A percentile compares a stretch with the other conserved stretches of the same genome.
These are phyloP conservation scores for Solanum rostratum DNA, from an alignment of 257 asterid species.

Conservation along the genomic window DNA sequence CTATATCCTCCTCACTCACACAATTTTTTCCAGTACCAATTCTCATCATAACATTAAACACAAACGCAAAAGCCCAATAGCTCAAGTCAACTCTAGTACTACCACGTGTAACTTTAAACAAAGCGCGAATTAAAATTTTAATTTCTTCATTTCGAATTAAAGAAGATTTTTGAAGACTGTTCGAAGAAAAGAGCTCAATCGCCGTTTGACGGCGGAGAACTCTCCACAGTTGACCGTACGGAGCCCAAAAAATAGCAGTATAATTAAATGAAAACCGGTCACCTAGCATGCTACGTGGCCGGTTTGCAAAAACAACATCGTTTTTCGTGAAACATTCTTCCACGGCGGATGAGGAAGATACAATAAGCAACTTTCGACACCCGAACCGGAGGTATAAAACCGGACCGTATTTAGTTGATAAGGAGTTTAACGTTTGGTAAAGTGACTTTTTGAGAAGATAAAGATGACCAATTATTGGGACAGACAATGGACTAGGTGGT, in stretches of 20 bases:
- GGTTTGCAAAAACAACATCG: constrained; percentile 42
- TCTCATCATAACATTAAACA: constrained; percentile 28
- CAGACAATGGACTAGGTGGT: constrained; percentile 40
- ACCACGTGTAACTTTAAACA: constrained; percentile 1
- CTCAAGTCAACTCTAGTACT: constrained; percentile 20
- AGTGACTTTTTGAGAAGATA: constrained; percentile 35
- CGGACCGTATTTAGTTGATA: constrained; percentile 33
- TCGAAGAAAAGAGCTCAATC: constrained; percentile 26
- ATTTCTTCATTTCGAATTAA: constrained; percentile 20
- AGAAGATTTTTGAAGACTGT: constrained; percentile 27
- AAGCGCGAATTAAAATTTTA: constrained; percentile 3
- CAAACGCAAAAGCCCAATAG: constrained; percentile 12
- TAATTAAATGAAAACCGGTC: constrained; percentile 30
- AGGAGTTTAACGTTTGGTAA: constrained; percentile 18
- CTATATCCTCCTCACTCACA: constrained; percentile 25
- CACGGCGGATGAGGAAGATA: constrained; percentile 37
- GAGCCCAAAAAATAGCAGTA: constrained; percentile 2
- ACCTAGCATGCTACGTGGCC: constrained; percentile 22
- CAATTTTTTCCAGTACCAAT: constrained; percentile 22
- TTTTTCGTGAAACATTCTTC: constrained; percentile 50
- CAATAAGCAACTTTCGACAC: constrained; percentile 16
- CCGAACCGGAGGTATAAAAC: constrained; percentile 35
- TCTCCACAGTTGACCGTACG: constrained; percentile 44
- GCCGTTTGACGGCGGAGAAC: constrained; percentile 20
- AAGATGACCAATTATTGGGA: constrained; percentile 53